phyloP scores from a whole-genome alignment of 208 protist species.

The Leishmania amazonensis region DNA sequence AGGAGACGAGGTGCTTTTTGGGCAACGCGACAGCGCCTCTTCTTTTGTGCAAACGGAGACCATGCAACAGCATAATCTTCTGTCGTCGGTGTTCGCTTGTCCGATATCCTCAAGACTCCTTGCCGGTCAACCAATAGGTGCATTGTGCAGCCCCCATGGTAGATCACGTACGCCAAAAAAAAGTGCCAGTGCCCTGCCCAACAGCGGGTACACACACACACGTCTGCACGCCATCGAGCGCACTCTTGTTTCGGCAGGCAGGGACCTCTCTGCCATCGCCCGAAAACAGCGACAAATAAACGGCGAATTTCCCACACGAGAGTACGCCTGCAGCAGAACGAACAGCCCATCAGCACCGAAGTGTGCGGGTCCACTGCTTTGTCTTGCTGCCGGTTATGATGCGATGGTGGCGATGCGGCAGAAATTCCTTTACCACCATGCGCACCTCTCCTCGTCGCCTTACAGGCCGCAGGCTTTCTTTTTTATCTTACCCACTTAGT shows the following conservation, averaged over 20 bases:
- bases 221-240: not conserved
- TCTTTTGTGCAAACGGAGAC: not conserved
- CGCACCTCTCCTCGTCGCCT: not conserved
- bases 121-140: not conserved
- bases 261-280: not conserved
- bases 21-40: not conserved
- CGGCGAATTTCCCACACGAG: not conserved
- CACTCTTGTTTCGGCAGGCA: not conserved
- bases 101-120: not conserved
- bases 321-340: not conserved
- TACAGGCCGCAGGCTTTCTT: not conserved
- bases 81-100: not conserved
- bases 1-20: not conserved
- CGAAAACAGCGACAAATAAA: not conserved
- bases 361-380: not conserved
- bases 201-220: not conserved
- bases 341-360: not conserved
- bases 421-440: not conserved
- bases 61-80: not conserved
- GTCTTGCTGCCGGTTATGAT: not conserved
- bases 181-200: not conserved
- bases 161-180: not conserved
- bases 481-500: slow-evolving; percentile 43
- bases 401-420: not conserved
- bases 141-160: not conserved